Percentiles rank a stretch among this genome's conserved stretches.
Conservation (phyloP, 176 grass and related monocot species). For the Melocanna baccifera region DNA sequence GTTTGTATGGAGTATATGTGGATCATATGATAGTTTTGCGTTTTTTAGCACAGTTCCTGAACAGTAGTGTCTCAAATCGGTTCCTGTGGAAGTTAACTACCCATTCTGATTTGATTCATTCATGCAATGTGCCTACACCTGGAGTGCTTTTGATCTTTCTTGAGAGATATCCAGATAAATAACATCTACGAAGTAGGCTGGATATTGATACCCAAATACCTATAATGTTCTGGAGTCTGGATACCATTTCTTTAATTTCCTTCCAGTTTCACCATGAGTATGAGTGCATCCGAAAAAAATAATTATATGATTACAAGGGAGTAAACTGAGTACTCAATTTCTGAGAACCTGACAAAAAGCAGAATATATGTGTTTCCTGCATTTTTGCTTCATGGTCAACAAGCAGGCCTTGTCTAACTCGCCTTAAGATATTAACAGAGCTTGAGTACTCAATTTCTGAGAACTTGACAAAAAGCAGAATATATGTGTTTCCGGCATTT, state of each 20-base stretch:
- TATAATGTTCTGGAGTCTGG: neutral
- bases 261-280: neutral
- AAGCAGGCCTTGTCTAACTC: neutral
- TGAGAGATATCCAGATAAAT: neutral
- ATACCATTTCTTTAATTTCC: neutral
- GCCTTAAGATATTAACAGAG: neutral
- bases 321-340: neutral
- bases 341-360: neutral
- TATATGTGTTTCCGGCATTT: neutral
- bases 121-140: neutral
- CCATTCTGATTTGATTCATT: neutral
- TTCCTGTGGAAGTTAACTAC: neutral
- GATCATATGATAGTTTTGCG: neutral
- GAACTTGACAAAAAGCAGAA: neutral
- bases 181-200: neutral
- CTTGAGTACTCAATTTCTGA: neutral
- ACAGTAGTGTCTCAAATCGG: neutral
- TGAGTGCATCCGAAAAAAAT: neutral
- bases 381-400: neutral
- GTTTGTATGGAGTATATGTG: neutral
- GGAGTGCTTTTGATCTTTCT: neutral
- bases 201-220: conserved; percentile 5
- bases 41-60: neutral
- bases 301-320: neutral
- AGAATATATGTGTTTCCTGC: neutral